Evolutionary conservation across 2,329 filamentous ascomycete species (phyloP), one percentile per base, ranked within the genome.

Genomic region (Beauveria sp.): DNA sequence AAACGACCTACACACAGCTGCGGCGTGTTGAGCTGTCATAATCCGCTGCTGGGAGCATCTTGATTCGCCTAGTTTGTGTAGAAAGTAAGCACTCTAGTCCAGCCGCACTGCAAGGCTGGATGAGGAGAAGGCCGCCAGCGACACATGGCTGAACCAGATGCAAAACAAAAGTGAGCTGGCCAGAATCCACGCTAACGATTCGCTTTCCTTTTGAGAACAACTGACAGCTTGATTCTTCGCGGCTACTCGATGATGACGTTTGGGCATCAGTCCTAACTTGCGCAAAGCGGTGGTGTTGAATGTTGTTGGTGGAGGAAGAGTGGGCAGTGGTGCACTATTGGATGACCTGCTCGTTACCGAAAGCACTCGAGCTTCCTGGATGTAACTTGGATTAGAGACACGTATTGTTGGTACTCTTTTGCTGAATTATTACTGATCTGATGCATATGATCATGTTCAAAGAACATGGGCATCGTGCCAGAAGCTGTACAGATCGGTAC

Each of bases 1-100:
- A 59, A 59, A 51, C 56, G 56, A 59, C 34, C 20, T n/a, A 51
- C 46, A 51, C 46, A 59, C 38, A 31, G 56, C 46, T 51, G 46
- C 31, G 10, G 14, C n/a, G 22, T 20, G 34, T 43, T 51, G 20
- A 38, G 48, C 56, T 50, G 10, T 28, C 24, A 42, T 14, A 31
- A 18, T 40, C n/a, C 28, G 31, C 54, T 57, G 14, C 28, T 57
- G 28, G 20, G 3, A 14, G 43, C 26, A 31, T 12, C 34, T 22
- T 51, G 45, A 59, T 59, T 51, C 46, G 56, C 24, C 16, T 10
- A 22, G 46, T 22, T 43, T 40, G 22, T 22, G 24, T n/a, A 28
- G 22, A 49, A 14, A 34, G 46, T 59, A 18, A 59, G 56, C 56
- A 59, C 46, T 48, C 48, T 43, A 59, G 46, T 43, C 46, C 56